Conservation (phyloP, 1,139 yeast species). For the Suhomyces ambrosiae region DNA sequence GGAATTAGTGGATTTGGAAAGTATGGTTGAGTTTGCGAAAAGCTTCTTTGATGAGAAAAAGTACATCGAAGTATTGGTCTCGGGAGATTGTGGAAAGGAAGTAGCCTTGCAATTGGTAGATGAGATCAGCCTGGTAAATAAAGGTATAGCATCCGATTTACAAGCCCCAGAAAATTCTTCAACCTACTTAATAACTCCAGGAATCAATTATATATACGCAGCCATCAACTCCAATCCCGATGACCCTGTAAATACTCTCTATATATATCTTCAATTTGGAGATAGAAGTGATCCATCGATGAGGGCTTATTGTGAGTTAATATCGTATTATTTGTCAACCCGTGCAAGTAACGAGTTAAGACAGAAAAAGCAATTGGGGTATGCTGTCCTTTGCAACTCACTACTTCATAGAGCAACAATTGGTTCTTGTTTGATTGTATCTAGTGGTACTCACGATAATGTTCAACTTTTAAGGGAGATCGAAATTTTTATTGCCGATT, state of each 20-base stretch:
- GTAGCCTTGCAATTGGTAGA: slow-evolving; percentile 15
- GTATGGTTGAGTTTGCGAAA: slow-evolving; percentile 23
- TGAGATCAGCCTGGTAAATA: slow-evolving; percentile 11
- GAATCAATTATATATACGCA: slow-evolving; percentile 34
- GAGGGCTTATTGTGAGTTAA: slow-evolving; percentile 43
- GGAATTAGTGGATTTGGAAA: slow-evolving; percentile 28
- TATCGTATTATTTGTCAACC: slow-evolving; percentile 46
- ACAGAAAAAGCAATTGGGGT: slow-evolving; percentile 51
- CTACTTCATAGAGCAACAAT: slow-evolving; percentile 50
- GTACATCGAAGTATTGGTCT: slow-evolving; percentile 46
- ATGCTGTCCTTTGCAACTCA: slow-evolving; percentile 54
- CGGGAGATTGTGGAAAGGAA: slow-evolving; percentile 44
- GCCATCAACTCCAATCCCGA: slow-evolving; percentile 29
- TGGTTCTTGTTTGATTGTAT: slow-evolving; percentile 58
- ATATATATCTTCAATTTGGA: slow-evolving; percentile 60
- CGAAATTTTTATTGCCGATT: slow-evolving; percentile 45
- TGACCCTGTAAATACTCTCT: slow-evolving; percentile 54
- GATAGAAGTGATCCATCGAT: slow-evolving; percentile 31
- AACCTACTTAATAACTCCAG: slow-evolving; percentile 37
- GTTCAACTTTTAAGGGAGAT: slow-evolving; percentile 42
- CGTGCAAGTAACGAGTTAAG: slow-evolving; percentile 50
- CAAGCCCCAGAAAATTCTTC: slow-evolving; percentile 16
- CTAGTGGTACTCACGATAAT: slow-evolving; percentile 47
- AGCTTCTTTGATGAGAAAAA: slow-evolving; percentile 26
- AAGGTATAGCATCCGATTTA: not conserved